Evolutionary conservation across 371 early-diverging fungal species (phyloP).

Genomic region (Amoeboaphelidium protococcarum): DNA sequence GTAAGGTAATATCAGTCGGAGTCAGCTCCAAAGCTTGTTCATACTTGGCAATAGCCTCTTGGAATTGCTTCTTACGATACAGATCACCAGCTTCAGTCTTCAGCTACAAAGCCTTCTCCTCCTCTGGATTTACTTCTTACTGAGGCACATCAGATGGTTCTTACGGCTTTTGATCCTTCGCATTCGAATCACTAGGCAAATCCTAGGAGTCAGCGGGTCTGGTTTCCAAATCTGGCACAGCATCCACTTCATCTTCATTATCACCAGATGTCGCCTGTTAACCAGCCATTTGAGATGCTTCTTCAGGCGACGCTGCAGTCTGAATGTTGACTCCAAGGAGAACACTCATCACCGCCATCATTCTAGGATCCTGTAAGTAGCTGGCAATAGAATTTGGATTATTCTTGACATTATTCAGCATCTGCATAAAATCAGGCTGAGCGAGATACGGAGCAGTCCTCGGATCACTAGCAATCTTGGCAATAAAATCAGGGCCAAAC

Average conservation of each 20-base stretch:
- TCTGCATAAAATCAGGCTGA: constrained; percentile 37
- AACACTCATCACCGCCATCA: not conserved
- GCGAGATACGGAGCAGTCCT: constrained; percentile 31
- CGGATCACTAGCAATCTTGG: constrained; percentile 49
- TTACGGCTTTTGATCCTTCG: no score
- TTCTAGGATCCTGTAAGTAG: not conserved
- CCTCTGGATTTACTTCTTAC: constrained; percentile 6
- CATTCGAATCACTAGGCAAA: not conserved
- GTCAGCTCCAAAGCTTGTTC: constrained; percentile 71
- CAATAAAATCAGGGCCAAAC: constrained; percentile 34
- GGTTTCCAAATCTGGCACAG: no score
- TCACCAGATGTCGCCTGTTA: not conserved
- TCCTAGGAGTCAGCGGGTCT: not conserved
- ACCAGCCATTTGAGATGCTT: not conserved
- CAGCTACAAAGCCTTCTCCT: constrained; percentile 6
- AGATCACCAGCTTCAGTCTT: constrained; percentile 42
- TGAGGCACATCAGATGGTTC: constrained; percentile 7
- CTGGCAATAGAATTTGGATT: constrained; percentile 12
- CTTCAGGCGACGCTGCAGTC: not conserved
- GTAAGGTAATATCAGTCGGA: constrained; percentile 56
- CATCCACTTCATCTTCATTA: not conserved
- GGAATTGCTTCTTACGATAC: constrained; percentile 82
- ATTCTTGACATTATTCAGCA: constrained; percentile 21
- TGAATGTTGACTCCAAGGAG: not conserved
- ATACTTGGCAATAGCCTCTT: constrained; percentile 64